These are phyloP conservation scores for Trichoderma gracile DNA, from an alignment of 2,329 filamentous ascomycete genomes.

Conservation along the genomic window DNA sequence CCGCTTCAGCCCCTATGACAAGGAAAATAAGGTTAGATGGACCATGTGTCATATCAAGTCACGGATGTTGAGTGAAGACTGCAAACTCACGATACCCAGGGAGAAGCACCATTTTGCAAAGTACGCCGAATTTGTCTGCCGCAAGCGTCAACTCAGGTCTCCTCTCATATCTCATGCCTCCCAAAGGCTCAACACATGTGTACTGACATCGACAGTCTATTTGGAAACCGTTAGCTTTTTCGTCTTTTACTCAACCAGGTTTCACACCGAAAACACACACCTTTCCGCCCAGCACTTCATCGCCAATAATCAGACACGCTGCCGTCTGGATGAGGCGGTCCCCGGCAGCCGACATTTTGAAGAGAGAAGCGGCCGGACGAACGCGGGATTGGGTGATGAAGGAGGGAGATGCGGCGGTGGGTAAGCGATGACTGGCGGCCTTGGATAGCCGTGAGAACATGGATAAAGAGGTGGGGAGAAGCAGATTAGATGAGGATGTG, in stretches of 20 bases:
- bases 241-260: neutral
- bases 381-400: conserved; percentile 25
- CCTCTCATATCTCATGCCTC: too few relatives aligned
- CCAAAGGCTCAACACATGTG: neutral
- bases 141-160: conserved; percentile 27
- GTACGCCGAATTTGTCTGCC: conserved; percentile 63
- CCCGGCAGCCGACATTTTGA: conserved; percentile 50
- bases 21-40: neutral
- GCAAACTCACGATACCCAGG: conserved; percentile 55
- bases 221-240: conserved; percentile 24
- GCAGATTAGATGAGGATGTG: neutral
- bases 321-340: conserved; percentile 79
- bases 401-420: conserved; percentile 39
- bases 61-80: neutral
- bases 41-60: neutral
- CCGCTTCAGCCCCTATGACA: conserved; percentile 66
- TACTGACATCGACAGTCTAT: conserved; percentile 43
- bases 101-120: conserved; percentile 66
- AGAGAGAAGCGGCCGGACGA: conserved; percentile 30
- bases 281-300: conserved; percentile 94
- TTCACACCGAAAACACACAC: conserved; percentile 45
- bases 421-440: conserved; percentile 66
- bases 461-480: neutral
- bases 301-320: conserved; percentile 92
- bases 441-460: conserved; percentile 81